Evolutionary conservation across 2,329 filamentous ascomycete genomes (phyloP).

Genomic region (Capronia coronata): DNA sequence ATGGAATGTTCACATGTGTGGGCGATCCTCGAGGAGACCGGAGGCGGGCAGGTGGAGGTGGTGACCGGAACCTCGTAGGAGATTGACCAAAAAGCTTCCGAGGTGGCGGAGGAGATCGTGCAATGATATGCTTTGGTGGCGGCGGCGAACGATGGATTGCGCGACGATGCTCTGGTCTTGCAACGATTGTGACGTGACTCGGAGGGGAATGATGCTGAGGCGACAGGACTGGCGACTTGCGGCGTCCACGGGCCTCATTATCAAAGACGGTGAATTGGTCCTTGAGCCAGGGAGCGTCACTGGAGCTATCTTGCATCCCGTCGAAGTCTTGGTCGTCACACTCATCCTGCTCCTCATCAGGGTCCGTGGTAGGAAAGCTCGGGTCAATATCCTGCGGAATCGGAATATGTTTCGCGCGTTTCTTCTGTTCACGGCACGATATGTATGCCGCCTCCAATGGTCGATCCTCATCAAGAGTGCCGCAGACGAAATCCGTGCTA

Average conservation of each 20-base stretch:
- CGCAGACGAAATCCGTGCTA: slow-evolving; percentile 98
- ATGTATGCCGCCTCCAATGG: slow-evolving; percentile 92
- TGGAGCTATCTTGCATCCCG: slow-evolving; percentile 43
- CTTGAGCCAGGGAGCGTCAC: slow-evolving; percentile 63
- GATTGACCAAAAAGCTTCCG: slow-evolving; percentile 57
- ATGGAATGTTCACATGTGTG: slow-evolving; percentile 32
- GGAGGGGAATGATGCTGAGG: slow-evolving; percentile 55
- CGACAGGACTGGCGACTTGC: slow-evolving; percentile 44
- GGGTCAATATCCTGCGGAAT: slow-evolving; percentile 98
- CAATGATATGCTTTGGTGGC: slow-evolving; percentile 21
- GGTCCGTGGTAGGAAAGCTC: slow-evolving; percentile 91
- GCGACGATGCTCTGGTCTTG: slow-evolving; percentile 20
- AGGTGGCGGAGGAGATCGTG: slow-evolving; percentile 37
- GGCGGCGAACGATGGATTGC: slow-evolving; percentile 16
- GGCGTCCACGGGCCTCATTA: slow-evolving; percentile 42
- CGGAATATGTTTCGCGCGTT: slow-evolving; percentile 69
- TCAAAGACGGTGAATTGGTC: slow-evolving; percentile 64
- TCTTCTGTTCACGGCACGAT: slow-evolving; percentile 71
- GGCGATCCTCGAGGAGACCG: slow-evolving; percentile 45
- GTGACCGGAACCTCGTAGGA: slow-evolving; percentile 64
- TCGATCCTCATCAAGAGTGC: slow-evolving; percentile 90
- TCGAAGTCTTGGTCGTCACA: slow-evolving; percentile 55
- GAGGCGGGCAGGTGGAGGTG: slow-evolving; percentile 54
- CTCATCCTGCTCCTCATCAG: slow-evolving; percentile 75
- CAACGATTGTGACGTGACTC: slow-evolving; percentile 46